A percentile compares a stretch with the other conserved stretches of the same genome.
These are phyloP conservation scores for Penicillium sumatraense DNA, from an alignment of 2,329 filamentous ascomycete species.

Conservation along the genomic window DNA sequence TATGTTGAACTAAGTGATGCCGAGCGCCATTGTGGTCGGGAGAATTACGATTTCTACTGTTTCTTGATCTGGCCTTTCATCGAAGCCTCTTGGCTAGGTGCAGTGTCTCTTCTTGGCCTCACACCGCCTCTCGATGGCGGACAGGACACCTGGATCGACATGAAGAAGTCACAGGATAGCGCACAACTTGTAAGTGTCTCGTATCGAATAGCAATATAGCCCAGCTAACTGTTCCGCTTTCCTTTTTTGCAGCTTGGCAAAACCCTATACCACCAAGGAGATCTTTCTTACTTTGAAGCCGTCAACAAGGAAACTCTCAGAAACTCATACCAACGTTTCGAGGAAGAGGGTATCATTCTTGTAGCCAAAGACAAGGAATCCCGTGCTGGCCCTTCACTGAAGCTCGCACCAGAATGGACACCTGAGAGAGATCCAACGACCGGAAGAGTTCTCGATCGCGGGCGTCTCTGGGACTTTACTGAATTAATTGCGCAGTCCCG, in stretches of 20 bases:
- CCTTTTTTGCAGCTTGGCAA: slow-evolving; percentile 83
- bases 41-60: slow-evolving; percentile 99
- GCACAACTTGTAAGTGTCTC: slow-evolving; percentile 71
- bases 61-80: slow-evolving; percentile 99
- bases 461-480: slow-evolving; percentile 87
- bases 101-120: slow-evolving; percentile 84
- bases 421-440: slow-evolving; percentile 67
- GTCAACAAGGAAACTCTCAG: slow-evolving; percentile 98
- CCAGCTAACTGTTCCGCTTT: slow-evolving; percentile 26
- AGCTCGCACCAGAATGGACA: slow-evolving; percentile 75
- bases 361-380: slow-evolving; percentile 69
- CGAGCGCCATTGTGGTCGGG: slow-evolving; percentile 78
- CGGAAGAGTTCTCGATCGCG: slow-evolving; percentile 68
- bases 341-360: slow-evolving; percentile 86
- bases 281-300: slow-evolving; percentile 95
- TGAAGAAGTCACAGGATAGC: slow-evolving; percentile 76
- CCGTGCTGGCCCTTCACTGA: slow-evolving; percentile 52
- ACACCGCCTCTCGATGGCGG: slow-evolving; percentile 67
- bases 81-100: slow-evolving; percentile 89
- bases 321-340: slow-evolving; percentile 85
- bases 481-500: slow-evolving; percentile 82
- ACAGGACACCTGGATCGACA: slow-evolving; percentile 78
- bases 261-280: slow-evolving; percentile 95
- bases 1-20: slow-evolving; percentile 73
- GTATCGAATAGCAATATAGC: neutral